phyloP scores from a whole-genome alignment of 2,329 filamentous ascomycete genomes.

The Malbranchea zuffiana region DNA sequence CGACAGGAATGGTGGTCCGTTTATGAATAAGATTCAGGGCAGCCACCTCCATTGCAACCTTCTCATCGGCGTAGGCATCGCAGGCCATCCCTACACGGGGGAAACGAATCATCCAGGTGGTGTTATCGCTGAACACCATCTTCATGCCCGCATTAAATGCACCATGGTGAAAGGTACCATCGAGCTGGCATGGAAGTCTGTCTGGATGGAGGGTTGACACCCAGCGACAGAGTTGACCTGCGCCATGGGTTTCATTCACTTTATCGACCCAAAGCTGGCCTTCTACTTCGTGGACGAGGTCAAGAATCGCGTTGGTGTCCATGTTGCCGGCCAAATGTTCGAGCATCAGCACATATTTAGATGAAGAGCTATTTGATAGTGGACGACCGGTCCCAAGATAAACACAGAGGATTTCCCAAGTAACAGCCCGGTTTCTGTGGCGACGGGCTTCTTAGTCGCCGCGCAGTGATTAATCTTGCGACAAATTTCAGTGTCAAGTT shows the following conservation, averaged over 20 bases:
- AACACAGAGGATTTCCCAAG: no score
- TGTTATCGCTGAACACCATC: conserved; percentile 23
- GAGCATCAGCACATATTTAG: no score
- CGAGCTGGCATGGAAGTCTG: conserved; percentile 24
- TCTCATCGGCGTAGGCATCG: conserved; percentile 22
- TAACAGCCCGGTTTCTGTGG: no score
- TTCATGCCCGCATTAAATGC: conserved; percentile 26
- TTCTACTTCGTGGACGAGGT: conserved; percentile 17
- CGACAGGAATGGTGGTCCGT: conserved; percentile 21
- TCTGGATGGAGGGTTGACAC: conserved; percentile 25
- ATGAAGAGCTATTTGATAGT: no score
- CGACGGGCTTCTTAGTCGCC: no score
- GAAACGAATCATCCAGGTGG: conserved; percentile 24
- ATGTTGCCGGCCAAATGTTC: no score
- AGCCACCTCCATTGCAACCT: conserved; percentile 23
- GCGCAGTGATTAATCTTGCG: no score
- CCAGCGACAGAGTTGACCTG: conserved; percentile 20
- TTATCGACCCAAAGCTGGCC: conserved; percentile 19
- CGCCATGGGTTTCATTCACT: conserved; percentile 16
- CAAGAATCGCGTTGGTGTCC: conserved; percentile 18
- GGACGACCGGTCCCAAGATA: no score
- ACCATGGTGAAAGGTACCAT: conserved; percentile 24
- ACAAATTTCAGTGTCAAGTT: no score
- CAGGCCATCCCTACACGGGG: conserved; percentile 22
- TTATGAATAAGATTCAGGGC: conserved; percentile 20